Conservation (phyloP, 306 rosid genomes). For the Luffa aegyptiaca region DNA sequence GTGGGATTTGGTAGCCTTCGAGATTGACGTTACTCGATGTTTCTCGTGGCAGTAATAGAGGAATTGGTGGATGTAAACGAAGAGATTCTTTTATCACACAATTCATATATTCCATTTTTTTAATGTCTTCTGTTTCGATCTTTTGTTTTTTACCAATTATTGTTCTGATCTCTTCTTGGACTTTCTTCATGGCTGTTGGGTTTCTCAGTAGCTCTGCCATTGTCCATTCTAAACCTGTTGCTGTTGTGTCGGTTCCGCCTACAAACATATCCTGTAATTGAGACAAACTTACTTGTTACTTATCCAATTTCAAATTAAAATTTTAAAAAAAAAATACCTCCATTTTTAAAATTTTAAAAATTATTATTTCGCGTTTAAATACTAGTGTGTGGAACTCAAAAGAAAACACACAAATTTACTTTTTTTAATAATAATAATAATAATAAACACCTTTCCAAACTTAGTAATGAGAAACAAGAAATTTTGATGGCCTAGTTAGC, state of each 20-base stretch:
- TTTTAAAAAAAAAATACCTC: too few relatives aligned
- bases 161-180: background rate
- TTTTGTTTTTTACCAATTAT: background rate
- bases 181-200: background rate
- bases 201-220: background rate
- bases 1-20: background rate
- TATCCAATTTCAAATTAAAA: too few relatives aligned
- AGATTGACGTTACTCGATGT: background rate
- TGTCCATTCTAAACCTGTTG: background rate
- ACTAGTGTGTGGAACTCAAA: too few relatives aligned
- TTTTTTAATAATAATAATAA: too few relatives aligned
- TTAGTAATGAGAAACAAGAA: too few relatives aligned
- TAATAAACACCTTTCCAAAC: too few relatives aligned
- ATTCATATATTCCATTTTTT: background rate
- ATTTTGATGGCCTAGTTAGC: too few relatives aligned
- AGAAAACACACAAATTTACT: too few relatives aligned
- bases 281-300: background rate
- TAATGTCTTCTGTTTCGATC: background rate
- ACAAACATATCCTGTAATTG: slow-evolving; percentile 1
- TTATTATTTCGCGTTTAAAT: too few relatives aligned
- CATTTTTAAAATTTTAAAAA: too few relatives aligned
- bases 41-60: background rate
- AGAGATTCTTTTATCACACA: slow-evolving; percentile 3
- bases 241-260: background rate
- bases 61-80: background rate